These are phyloP conservation scores for Ophiostoma fasciatum DNA, from an alignment of 2,329 filamentous ascomycete species.

Conservation along the genomic window DNA sequence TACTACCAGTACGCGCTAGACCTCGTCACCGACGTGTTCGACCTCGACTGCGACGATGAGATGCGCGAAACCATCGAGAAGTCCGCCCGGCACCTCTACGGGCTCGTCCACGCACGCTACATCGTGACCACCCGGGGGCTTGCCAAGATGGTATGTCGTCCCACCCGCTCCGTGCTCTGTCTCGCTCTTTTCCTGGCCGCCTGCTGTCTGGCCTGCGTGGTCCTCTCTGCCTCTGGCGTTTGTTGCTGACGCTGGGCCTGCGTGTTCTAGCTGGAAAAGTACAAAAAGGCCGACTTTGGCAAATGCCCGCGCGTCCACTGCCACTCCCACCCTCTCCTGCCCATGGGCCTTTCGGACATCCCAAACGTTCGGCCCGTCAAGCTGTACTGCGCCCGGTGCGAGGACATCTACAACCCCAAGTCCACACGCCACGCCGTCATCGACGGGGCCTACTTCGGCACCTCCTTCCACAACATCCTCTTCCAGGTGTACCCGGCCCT, in stretches of 20 bases:
- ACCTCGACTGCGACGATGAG: slow-evolving; percentile 96
- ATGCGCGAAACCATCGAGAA: slow-evolving; percentile 98
- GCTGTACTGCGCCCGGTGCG: slow-evolving; percentile 92
- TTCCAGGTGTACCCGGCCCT: slow-evolving; percentile 95
- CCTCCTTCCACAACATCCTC: slow-evolving; percentile 96
- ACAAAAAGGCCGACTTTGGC: slow-evolving; percentile 95
- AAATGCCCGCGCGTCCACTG: slow-evolving; percentile 97
- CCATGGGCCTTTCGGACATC: slow-evolving; percentile 85
- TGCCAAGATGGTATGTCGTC: slow-evolving; percentile 74
- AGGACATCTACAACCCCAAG: slow-evolving; percentile 98
- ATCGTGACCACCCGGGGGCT: slow-evolving; percentile 91
- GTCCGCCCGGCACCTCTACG: slow-evolving; percentile 87
- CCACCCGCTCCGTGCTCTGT: too few species aligned
- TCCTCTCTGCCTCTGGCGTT: neutral
- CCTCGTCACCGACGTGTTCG: slow-evolving; percentile 94
- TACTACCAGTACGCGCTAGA: slow-evolving; percentile 99
- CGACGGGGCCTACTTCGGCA: slow-evolving; percentile 95
- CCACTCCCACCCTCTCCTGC: slow-evolving; percentile 80
- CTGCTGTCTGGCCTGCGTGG: neutral
- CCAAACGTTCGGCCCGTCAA: slow-evolving; percentile 83
- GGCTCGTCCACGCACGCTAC: slow-evolving; percentile 88
- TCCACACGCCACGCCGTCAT: slow-evolving; percentile 90
- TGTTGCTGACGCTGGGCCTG: too few species aligned
- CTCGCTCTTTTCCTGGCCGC: neutral
- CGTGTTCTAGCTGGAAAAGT: slow-evolving; percentile 74